Conservation (phyloP, 805 yeast genomes). For the Yamadazyma endophytica region DNA sequence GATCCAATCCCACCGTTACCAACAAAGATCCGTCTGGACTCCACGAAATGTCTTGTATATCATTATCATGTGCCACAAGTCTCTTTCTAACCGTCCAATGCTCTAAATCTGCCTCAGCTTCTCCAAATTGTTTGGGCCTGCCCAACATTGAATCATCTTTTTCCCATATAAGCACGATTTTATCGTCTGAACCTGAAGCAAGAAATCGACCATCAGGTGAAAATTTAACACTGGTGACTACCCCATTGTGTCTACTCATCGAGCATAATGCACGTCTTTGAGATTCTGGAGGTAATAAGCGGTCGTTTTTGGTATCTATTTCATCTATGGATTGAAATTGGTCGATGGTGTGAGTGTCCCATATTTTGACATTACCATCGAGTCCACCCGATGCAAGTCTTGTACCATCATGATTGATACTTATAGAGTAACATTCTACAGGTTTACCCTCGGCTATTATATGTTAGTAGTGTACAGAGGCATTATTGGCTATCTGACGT, state of each 20-base stretch:
- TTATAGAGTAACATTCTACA: constrained; percentile 81
- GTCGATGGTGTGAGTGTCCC: constrained; percentile 64
- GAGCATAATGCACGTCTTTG: constrained; percentile 63
- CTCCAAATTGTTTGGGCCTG: constrained; percentile 64
- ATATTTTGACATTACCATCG: constrained; percentile 84
- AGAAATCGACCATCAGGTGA: constrained; percentile 88
- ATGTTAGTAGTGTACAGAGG: constrained; percentile 15
- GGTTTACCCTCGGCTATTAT: constrained; percentile 67
- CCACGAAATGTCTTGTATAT: constrained; percentile 97
- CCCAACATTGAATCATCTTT: constrained; percentile 64
- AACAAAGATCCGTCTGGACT: constrained; percentile 88
- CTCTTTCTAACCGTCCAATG: constrained; percentile 94
- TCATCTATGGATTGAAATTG: constrained; percentile 29
- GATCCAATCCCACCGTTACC: constrained; percentile 91
- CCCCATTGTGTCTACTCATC: constrained; percentile 95
- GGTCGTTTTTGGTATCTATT: constrained; percentile 5
- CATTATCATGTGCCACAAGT: constrained; percentile 95
- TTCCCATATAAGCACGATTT: constrained; percentile 89
- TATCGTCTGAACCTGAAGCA: constrained; percentile 95
- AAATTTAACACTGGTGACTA: constrained; percentile 89
- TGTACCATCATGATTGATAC: constrained; percentile 75
- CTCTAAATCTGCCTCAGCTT: constrained; percentile 65
- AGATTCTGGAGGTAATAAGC: constrained; percentile 17
- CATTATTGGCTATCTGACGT: constrained; percentile 14
- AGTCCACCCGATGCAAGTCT: constrained; percentile 91